Percentiles rank a stretch among this genome's conserved stretches.
Conservation (phyloP, 2,329 filamentous ascomycete species). For the Hymenotorrendiella dingleyae region DNA sequence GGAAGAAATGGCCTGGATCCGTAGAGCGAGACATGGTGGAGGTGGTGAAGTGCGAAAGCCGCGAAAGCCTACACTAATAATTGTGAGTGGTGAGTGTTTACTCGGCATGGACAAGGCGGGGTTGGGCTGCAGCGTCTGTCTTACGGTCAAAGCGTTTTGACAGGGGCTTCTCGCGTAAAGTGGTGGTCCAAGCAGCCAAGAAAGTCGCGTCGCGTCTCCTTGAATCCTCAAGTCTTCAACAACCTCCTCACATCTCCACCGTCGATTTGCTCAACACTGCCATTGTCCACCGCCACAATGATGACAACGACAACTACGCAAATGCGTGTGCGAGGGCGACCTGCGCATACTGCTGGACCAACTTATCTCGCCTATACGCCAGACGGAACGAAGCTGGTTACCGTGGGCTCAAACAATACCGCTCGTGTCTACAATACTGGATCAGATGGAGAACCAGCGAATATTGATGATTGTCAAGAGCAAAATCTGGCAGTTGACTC, state of each 20-base stretch:
- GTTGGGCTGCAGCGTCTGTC: no score
- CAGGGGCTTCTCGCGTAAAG: conserved; percentile 22
- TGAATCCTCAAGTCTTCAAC: conserved; percentile 13
- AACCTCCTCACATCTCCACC: conserved; percentile 10
- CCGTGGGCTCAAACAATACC: conserved; percentile 87
- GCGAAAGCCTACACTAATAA: no score
- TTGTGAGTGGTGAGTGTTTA: no score
- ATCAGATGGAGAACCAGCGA: conserved; percentile 85
- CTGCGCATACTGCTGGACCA: conserved; percentile 76
- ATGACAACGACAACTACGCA: conserved; percentile 31
- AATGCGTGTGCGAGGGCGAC: conserved; percentile 53
- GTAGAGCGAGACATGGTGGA: conserved; percentile 57
- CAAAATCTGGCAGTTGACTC: conserved; percentile 76
- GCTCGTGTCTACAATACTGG: conserved; percentile 90
- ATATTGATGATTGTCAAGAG: conserved; percentile 86
- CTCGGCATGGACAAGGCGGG: no score
- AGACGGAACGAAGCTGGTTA: conserved; percentile 79
- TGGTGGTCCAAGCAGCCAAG: no score
- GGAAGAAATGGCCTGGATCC: conserved; percentile 81
- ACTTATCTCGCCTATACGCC: conserved; percentile 88
- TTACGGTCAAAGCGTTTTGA: no score
- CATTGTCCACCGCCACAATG: conserved; percentile 6
- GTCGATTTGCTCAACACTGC: conserved; percentile 7
- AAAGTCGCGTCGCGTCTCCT: neutral
- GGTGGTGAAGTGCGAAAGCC: no score